Conservation (phyloP, 495 filamentous ascomycete species). For the Xylaria telfairii region DNA sequence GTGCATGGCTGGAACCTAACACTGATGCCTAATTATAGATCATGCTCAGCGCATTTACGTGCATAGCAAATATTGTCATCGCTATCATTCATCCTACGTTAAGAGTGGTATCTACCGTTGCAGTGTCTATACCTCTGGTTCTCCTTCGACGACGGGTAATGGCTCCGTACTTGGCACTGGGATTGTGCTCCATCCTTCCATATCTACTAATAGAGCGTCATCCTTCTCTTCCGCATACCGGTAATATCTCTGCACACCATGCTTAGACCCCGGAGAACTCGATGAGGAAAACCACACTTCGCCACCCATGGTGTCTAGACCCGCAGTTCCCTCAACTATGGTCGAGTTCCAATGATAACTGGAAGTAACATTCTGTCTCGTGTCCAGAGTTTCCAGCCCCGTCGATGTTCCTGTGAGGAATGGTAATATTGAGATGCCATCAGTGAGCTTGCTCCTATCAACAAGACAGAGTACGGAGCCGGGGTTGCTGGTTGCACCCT, state of each 20-base stretch:
- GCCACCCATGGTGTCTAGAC: conserved; percentile 35
- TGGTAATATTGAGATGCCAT: conserved; percentile 31
- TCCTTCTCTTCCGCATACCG: conserved; percentile 36
- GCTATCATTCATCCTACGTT: not conserved
- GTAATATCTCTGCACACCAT: conserved; percentile 24
- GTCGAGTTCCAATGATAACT: conserved; percentile 38
- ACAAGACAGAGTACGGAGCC: conserved; percentile 35
- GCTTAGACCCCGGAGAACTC: conserved; percentile 7
- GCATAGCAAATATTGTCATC: not conserved
- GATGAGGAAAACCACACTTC: conserved; percentile 37
- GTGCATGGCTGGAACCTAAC: not conserved
- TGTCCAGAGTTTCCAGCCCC: conserved; percentile 24
- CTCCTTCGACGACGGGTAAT: conserved; percentile 28
- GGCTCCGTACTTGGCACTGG: conserved; percentile 30
- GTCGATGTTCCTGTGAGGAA: conserved; percentile 31
- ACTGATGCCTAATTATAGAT: not conserved
- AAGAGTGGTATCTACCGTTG: not conserved
- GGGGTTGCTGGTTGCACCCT: conserved; percentile 35
- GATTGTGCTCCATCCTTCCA: conserved; percentile 28
- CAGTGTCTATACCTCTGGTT: conserved; percentile 25
- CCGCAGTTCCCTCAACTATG: conserved; percentile 33
- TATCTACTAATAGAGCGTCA: conserved; percentile 29
- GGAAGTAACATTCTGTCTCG: conserved; percentile 38
- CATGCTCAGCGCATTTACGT: not conserved
- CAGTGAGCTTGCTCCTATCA: conserved; percentile 34